These are phyloP conservation scores for Backusella mclennaniae DNA, from an alignment of 192 early-diverging fungal genomes.

Conservation along the genomic window DNA sequence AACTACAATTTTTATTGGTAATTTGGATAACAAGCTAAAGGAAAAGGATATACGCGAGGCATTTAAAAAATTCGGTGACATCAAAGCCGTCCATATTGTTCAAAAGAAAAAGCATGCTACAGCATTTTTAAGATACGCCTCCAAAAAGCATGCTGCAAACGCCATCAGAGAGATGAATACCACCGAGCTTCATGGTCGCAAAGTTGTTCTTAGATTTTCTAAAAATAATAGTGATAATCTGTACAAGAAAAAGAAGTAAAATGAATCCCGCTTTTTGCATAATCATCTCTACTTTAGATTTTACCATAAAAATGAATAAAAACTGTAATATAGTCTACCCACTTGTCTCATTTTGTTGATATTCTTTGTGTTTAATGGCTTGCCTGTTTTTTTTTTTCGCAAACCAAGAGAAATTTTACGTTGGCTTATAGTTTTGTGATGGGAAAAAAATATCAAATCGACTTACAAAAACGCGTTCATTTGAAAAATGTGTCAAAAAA, in stretches of 20 bases:
- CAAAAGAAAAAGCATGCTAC: constrained; percentile 60
- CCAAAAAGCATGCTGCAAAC: constrained; percentile 62
- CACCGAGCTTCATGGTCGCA: constrained; percentile 76
- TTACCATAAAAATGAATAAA: not conserved
- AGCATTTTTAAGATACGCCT: constrained; percentile 81
- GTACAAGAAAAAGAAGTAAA: not conserved
- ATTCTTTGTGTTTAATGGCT: too few species aligned
- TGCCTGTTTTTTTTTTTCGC: too few species aligned
- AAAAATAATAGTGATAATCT: constrained; percentile 29
- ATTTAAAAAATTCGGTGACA: constrained; percentile 63
- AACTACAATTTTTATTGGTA: constrained; percentile 81
- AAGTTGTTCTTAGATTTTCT: constrained; percentile 83
- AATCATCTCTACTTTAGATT: too few species aligned
- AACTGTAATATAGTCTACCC: not conserved
- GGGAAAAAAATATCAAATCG: too few species aligned
- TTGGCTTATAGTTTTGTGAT: too few species aligned
- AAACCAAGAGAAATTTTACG: too few species aligned
- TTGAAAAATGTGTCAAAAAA: too few species aligned
- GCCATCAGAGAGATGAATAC: constrained; percentile 80
- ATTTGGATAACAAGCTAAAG: constrained; percentile 63
- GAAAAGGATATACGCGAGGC: constrained; percentile 52
- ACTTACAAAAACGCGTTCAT: too few species aligned
- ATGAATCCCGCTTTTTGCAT: too few species aligned
- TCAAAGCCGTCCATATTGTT: constrained; percentile 55
- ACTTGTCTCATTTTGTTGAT: not conserved